phyloP scores from a whole-genome alignment of 2,329 filamentous ascomycete genomes.

The Phialocephala subalpina region DNA sequence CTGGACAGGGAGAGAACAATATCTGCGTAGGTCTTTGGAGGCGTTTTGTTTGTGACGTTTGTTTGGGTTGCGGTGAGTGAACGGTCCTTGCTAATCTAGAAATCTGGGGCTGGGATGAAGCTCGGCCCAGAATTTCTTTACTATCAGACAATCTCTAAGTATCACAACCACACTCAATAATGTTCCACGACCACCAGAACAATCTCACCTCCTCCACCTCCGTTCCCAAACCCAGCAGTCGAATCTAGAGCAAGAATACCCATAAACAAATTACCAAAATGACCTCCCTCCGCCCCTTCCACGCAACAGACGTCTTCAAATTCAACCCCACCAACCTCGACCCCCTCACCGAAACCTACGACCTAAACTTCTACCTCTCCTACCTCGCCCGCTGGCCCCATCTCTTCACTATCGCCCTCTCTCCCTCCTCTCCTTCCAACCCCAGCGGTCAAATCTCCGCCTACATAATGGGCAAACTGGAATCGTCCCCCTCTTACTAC shows the following conservation, averaged over 20 bases:
- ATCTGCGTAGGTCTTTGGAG: neutral
- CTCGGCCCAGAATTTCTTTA: neutral
- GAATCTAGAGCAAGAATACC: neutral
- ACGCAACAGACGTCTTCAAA: constrained; percentile 82
- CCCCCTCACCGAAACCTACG: constrained; percentile 97
- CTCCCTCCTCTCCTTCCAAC: no score
- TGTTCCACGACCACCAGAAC: neutral
- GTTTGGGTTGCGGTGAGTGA: constrained; percentile 6
- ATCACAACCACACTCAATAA: constrained; percentile 11
- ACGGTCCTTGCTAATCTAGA: neutral
- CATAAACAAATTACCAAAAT: no score
- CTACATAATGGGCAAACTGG: constrained; percentile 98
- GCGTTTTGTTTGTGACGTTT: neutral
- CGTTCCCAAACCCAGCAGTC: neutral
- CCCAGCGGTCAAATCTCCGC: constrained; percentile 92
- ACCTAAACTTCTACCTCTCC: constrained; percentile 92
- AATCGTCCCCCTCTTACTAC: constrained; percentile 65
- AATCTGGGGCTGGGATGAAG: neutral
- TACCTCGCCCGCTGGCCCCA: constrained; percentile 97
- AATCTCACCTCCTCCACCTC: neutral
- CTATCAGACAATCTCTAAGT: neutral
- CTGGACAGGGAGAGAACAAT: neutral
- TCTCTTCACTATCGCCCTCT: constrained; percentile 82
- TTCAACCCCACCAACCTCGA: constrained; percentile 97
- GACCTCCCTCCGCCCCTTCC: constrained; percentile 88